Evolutionary conservation across 768 basidiomycete genomes (phyloP), one percentile per base, ranked within the genome.

Genomic region (Podaxis sp.): DNA sequence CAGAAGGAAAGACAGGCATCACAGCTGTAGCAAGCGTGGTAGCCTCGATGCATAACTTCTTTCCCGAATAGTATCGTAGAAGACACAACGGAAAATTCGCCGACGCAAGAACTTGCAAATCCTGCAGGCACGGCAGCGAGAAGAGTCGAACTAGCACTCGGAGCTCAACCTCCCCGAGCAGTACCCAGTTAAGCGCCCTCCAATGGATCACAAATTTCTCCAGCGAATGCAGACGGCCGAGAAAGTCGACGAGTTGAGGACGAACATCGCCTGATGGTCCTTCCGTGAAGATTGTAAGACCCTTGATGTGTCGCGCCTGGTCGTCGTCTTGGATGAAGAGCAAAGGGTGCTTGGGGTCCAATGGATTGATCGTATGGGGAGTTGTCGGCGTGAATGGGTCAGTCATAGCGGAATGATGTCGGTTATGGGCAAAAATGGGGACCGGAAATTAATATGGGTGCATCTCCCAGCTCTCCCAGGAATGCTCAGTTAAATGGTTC

Each of bases 121-220:
- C 41, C 19, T 47, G 53, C 7, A 61, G 27, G 37, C 53, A 47
- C 17, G 60, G 60, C 33, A 61, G n/a, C 15, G 60, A 61, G 53
- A 61, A 37, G 47, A 61, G 60, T 24, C 43, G 53, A 12, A 61
- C 53, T 4, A 61, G 36, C 43, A 37, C 46, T 25, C 47, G 29
- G 17, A 61, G 41, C 41, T 49, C 53, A 15, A 24, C 12, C 36
- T 61, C 60, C 15, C 22, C 43, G 24, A 61, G 60, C 46, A 27
- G 29, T 25, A 61, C 29, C 60, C 60, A 61, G 33, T 61, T 19
- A 36, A 61, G 54, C 19, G 54, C 53, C 24, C 54, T 61, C 60
- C 60, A 61, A 19, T 55, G 60, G 15, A 61, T 61, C 15, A 61
- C 60, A n/a, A 61, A 37, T 41, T 22, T 49, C n/a, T 61, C 29